phyloP scores from a whole-genome alignment of 2,329 filamentous ascomycete species.

The Claviceps capensis region DNA sequence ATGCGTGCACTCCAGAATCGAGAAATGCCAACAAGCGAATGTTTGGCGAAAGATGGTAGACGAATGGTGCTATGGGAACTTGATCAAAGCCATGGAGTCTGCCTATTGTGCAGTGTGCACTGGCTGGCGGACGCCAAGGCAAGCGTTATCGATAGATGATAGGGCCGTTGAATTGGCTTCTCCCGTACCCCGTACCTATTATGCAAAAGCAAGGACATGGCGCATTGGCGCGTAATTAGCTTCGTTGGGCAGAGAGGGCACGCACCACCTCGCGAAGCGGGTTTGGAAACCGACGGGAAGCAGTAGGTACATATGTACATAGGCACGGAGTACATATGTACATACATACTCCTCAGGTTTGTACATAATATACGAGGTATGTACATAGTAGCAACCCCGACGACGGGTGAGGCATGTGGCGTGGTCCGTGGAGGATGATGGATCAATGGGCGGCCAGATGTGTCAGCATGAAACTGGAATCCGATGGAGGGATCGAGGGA shows the following conservation, averaged over 20 bases:
- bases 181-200: not conserved
- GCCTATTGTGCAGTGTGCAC: not conserved
- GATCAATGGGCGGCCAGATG: not conserved
- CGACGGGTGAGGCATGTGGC: not conserved
- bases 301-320: too few relatives aligned
- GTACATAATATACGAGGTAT: too few relatives aligned
- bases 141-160: not conserved
- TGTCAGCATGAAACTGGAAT: not conserved
- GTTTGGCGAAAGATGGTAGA: not conserved
- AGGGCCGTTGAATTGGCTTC: not conserved
- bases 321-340: too few relatives aligned
- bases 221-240: not conserved
- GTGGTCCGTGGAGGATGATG: not conserved
- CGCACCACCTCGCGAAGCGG: too few relatives aligned
- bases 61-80: not conserved
- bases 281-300: too few relatives aligned
- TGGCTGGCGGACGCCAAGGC: not conserved
- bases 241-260: too few relatives aligned
- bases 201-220: not conserved
- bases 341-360: too few relatives aligned
- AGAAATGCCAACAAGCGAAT: not conserved
- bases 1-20: not conserved
- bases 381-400: not conserved
- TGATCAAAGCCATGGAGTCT: not conserved
- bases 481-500: not conserved